Evolutionary conservation across 2,329 filamentous ascomycete species (phyloP).

Genomic region (Ophiostoma tasmaniense): DNA sequence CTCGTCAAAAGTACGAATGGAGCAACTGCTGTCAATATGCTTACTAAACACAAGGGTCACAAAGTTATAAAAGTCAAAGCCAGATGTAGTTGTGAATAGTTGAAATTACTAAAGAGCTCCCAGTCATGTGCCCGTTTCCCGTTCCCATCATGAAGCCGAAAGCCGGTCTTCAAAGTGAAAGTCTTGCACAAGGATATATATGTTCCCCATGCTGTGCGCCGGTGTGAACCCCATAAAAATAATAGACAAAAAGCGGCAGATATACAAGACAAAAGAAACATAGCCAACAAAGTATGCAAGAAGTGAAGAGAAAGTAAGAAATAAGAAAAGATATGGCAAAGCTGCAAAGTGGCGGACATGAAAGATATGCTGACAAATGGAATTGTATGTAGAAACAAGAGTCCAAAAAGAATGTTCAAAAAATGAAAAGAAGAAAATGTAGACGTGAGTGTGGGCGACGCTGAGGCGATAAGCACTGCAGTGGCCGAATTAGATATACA

Average conservation of each 20-base stretch:
- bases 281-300: slow-evolving; percentile 5
- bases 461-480: neutral
- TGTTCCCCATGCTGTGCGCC: slow-evolving; percentile 20
- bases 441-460: neutral
- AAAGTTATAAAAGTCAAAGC: neutral
- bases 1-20: neutral
- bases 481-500: slow-evolving; percentile 5
- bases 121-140: slow-evolving; percentile 10
- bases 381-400: neutral
- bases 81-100: neutral
- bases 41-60: neutral
- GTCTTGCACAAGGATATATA: slow-evolving; percentile 15
- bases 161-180: slow-evolving; percentile 6
- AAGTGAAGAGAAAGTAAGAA: neutral
- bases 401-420: neutral
- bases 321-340: neutral
- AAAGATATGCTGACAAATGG: neutral
- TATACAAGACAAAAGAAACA: slow-evolving; percentile 3
- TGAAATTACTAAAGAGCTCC: slow-evolving; percentile 11
- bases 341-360: neutral
- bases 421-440: neutral
- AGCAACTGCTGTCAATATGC: neutral
- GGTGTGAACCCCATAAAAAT: slow-evolving; percentile 10
- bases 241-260: slow-evolving; percentile 6
- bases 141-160: slow-evolving; percentile 13